A percentile compares a stretch with the other conserved stretches of the same genome.
phyloP scores from a whole-genome alignment of 805 yeast genomes.

The Teunomyces stri region DNA sequence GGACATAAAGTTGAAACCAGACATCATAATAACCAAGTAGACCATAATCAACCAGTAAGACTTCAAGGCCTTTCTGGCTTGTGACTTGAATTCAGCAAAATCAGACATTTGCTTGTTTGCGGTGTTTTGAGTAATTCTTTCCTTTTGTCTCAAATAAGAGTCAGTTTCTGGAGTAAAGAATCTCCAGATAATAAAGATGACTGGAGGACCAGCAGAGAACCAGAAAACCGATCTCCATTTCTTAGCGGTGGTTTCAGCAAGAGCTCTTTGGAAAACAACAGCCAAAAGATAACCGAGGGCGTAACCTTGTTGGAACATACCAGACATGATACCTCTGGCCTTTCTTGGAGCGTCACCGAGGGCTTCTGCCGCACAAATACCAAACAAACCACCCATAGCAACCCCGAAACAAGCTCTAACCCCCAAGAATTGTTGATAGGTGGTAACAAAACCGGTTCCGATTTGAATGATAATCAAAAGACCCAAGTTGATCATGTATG shows the following conservation, averaged over 20 bases:
- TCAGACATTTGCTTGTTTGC: slow-evolving; percentile 8
- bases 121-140: slow-evolving; percentile 11
- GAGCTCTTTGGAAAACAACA: slow-evolving; percentile 63
- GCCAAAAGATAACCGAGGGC: slow-evolving; percentile 67
- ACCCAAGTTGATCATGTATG: slow-evolving; percentile 45
- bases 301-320: slow-evolving; percentile 78
- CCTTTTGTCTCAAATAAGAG: slow-evolving; percentile 44
- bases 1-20: slow-evolving; percentile 41
- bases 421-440: slow-evolving; percentile 56
- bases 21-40: slow-evolving; percentile 51
- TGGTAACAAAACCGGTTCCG: slow-evolving; percentile 61
- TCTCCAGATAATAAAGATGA: slow-evolving; percentile 58
- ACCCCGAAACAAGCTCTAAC: slow-evolving; percentile 64
- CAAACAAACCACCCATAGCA: slow-evolving; percentile 71
- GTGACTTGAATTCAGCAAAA: slow-evolving; percentile 9
- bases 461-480: slow-evolving; percentile 54
- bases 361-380: slow-evolving; percentile 63
- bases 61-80: slow-evolving; percentile 27
- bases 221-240: slow-evolving; percentile 67
- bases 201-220: slow-evolving; percentile 70
- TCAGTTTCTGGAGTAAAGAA: slow-evolving; percentile 59
- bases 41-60: slow-evolving; percentile 60
- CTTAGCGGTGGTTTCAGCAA: slow-evolving; percentile 49
- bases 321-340: slow-evolving; percentile 60
- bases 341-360: slow-evolving; percentile 60